Percentiles rank a stretch among this genome's conserved stretches.
Conservation (phyloP, 345 rosid species). For the Lepidium sativum region DNA sequence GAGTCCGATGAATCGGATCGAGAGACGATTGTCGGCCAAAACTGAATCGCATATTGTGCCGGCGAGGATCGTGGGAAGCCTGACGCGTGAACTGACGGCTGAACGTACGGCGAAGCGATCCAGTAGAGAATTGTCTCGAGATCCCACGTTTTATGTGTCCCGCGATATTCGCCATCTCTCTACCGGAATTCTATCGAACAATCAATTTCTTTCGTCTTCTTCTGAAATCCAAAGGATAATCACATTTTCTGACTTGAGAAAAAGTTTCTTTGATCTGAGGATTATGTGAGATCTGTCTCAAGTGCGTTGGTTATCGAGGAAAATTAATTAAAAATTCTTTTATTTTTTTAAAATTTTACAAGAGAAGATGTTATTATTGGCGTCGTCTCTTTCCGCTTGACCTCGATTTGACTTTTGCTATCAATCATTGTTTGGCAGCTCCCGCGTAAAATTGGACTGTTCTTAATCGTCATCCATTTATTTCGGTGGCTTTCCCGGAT, state of each 20-base stretch:
- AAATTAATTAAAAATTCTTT: not conserved
- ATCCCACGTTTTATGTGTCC: constrained; percentile 60
- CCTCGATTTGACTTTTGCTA: constrained; percentile 20
- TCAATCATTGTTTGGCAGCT: constrained; percentile 20
- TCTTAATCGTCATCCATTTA: constrained; percentile 3
- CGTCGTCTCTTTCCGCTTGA: constrained; percentile 8
- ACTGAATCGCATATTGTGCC: constrained; percentile 65
- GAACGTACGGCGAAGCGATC: constrained; percentile 46
- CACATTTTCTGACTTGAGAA: constrained; percentile 11
- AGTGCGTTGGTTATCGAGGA: constrained; percentile 10
- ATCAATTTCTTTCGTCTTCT: constrained; percentile 9
- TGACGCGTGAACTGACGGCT: constrained; percentile 61
- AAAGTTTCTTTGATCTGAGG: constrained; percentile 4
- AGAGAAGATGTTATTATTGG: constrained; percentile 5
- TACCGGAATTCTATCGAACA: not conserved
- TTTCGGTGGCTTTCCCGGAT: constrained; percentile 1
- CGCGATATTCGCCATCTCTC: constrained; percentile 41
- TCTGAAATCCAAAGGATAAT: constrained; percentile 5
- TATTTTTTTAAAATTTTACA: not conserved
- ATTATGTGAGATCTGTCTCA: constrained; percentile 15
- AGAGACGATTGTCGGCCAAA: constrained; percentile 81
- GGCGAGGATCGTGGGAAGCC: constrained; percentile 63
- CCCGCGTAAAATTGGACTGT: constrained; percentile 19
- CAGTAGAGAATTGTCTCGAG: constrained; percentile 74
- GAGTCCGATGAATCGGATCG: constrained; percentile 69